A percentile compares a stretch with the other conserved stretches of the same genome.
Conservation (phyloP, 768 basidiomycete species). For the Agrocybe praecox region DNA sequence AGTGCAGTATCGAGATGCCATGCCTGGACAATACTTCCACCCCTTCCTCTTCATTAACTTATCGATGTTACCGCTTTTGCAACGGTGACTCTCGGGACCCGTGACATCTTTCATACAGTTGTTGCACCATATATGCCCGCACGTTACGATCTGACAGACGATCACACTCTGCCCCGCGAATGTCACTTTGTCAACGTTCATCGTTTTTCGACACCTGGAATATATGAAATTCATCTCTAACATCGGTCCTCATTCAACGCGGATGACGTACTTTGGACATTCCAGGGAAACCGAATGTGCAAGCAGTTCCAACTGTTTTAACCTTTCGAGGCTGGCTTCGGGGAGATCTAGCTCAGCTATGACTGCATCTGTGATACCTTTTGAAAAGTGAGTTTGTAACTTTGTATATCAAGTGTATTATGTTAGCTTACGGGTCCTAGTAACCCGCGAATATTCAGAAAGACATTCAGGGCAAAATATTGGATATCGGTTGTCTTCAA, state of each 20-base stretch:
- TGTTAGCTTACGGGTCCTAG: conserved; percentile 23
- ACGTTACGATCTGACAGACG: conserved; percentile 50
- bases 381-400: not conserved
- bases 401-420: not conserved
- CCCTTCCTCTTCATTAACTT: conserved; percentile 53
- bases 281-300: conserved; percentile 30
- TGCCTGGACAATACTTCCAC: conserved; percentile 68
- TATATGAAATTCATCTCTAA: not conserved
- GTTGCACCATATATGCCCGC: conserved; percentile 63
- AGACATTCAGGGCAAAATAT: conserved; percentile 64
- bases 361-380: conserved; percentile 19
- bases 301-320: conserved; percentile 32
- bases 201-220: conserved; percentile 52
- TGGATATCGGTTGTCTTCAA: conserved; percentile 57
- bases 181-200: conserved; percentile 54
- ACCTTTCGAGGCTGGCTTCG: conserved; percentile 33
- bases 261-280: conserved; percentile 15
- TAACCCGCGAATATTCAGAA: conserved; percentile 29
- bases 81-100: conserved; percentile 49
- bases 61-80: conserved; percentile 60
- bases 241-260: not conserved
- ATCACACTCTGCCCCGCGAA: conserved; percentile 41
- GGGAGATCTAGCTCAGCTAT: conserved; percentile 30
- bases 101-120: conserved; percentile 48
- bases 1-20: not conserved